Percentiles rank a stretch among this genome's conserved stretches.
These are phyloP conservation scores for Lactifluus piperatus DNA, from an alignment of 768 basidiomycete genomes.

Conservation along the genomic window DNA sequence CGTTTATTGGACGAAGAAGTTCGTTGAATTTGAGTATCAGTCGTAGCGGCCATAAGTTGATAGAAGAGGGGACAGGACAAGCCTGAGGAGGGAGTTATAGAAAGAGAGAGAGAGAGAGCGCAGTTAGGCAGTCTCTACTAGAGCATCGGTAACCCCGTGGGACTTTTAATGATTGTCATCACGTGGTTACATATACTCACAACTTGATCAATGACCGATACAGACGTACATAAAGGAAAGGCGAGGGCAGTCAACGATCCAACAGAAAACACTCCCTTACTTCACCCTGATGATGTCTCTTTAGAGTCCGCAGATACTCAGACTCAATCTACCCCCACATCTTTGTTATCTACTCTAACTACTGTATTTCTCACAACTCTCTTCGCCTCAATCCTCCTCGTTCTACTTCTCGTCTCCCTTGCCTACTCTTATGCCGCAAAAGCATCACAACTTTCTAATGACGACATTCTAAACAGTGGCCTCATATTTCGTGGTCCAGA, in stretches of 20 bases:
- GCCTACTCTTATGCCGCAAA: conserved; percentile 60
- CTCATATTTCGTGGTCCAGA: conserved; percentile 54
- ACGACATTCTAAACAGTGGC: conserved; percentile 48
- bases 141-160: too few species aligned
- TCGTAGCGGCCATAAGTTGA: neutral
- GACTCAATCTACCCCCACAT: conserved; percentile 22
- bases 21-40: conserved; percentile 3
- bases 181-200: too few species aligned
- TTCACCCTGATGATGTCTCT: conserved; percentile 27
- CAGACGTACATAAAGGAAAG: conserved; percentile 53
- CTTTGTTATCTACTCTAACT: conserved; percentile 29
- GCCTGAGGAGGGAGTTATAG: neutral
- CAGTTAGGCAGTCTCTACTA: too few species aligned
- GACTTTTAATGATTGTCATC: too few species aligned
- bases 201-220: too few species aligned
- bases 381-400: conserved; percentile 37
- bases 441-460: conserved; percentile 43
- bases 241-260: conserved; percentile 31
- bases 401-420: conserved; percentile 40
- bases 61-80: neutral
- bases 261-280: conserved; percentile 48
- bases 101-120: too few species aligned
- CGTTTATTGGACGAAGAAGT: conserved; percentile 13
- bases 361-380: conserved; percentile 53
- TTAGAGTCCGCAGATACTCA: conserved; percentile 19